Conservation (phyloP, 345 rosid species). For the Viola odorata region DNA sequence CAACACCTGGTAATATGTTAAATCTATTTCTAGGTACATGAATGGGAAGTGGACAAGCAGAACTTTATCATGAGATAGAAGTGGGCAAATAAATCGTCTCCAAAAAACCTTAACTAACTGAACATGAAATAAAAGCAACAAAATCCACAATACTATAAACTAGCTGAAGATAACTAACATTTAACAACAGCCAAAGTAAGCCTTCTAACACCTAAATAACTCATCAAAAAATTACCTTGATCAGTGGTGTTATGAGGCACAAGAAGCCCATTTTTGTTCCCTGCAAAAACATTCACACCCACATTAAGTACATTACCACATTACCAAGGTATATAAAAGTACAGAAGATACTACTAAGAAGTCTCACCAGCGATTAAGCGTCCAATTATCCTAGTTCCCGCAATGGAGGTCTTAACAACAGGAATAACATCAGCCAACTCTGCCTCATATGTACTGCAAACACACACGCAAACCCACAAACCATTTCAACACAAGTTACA, state of each 20-base stretch:
- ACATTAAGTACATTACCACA: not conserved
- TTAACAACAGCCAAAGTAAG: not conserved
- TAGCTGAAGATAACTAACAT: not conserved
- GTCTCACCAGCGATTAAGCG: slow-evolving; percentile 75
- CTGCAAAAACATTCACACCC: slow-evolving; percentile 25
- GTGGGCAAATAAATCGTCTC: no score
- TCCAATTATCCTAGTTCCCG: slow-evolving; percentile 77
- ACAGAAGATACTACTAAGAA: not conserved
- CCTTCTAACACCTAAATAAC: not conserved
- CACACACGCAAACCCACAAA: not conserved
- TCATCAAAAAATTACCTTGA: slow-evolving; percentile 55
- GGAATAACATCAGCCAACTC: slow-evolving; percentile 84
- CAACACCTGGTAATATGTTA: no score
- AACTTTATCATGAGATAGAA: not conserved
- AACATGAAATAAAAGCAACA: no score
- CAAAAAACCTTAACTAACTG: no score
- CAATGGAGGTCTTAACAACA: slow-evolving; percentile 82
- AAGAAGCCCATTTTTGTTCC: slow-evolving; percentile 93
- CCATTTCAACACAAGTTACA: no score
- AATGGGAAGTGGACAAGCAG: no score
- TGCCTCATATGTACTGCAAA: slow-evolving; percentile 62
- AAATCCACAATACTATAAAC: not conserved
- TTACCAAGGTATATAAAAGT: not conserved
- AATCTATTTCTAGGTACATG: no score
- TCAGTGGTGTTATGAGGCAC: slow-evolving; percentile 91